Evolutionary conservation across 352 stramenopile species (phyloP), one percentile per base, ranked within the genome.

Genomic region (Phytophthora sojae): DNA sequence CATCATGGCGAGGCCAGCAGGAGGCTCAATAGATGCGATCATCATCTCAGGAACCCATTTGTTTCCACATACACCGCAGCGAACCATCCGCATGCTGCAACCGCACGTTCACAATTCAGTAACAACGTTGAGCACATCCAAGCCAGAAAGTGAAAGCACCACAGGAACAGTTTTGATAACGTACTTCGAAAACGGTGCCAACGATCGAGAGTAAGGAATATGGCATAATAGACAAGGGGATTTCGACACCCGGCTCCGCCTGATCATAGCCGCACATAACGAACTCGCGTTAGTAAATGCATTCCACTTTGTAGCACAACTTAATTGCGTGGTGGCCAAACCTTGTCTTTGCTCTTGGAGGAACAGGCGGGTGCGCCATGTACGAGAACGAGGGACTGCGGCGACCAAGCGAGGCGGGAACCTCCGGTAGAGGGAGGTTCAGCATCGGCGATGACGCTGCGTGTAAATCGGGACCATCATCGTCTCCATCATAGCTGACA

Each of bases 1-100:
- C 63, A 95, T 93, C 61, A 96, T 94, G 0, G 91, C 80, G 74
- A 98, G 73, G 53, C 92, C 86, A 32, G 80, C 76, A 32, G 89
- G 88, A 23, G 88, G 89, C 55, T 96, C 83, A 21, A 98, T 97
- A 5, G 95, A 97, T 47, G 97, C 85, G 19, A 97, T 91, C 57
- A 97, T 92, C 77, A 96, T 98, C 64, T 98, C 96, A 2, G 97
- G 97, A 15, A 99, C 97, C 97, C 97, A 99, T 68, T 99, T 99
- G 71, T 98, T 98, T 2, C 96, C 94, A 67, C 97, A 99, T 35
- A 98, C 80, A 7, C 97, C 83, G 71, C 97, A 99, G 23, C 96
- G 97, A 50, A 99, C 95, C 65, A 99, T 92, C 55, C 98, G 92
- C 96, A 99, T 99, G 61, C 87, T 96, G 53, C 44, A 64, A 21